phyloP scores from a whole-genome alignment of 2,329 filamentous ascomycete species.

The Rosellinia necatrix region DNA sequence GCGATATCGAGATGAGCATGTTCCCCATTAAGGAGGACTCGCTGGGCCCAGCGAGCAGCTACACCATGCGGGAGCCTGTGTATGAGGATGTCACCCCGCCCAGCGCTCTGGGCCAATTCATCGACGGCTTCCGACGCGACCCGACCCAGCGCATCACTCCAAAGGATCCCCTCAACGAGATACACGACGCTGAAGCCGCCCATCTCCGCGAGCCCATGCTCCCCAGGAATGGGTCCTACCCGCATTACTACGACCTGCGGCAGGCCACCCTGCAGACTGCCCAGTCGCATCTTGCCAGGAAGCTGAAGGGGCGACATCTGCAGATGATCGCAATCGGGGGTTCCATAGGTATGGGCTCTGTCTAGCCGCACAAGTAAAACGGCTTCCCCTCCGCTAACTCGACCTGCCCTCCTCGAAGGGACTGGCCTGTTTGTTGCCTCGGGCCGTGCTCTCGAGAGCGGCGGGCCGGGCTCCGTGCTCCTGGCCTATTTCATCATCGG shows the following conservation, averaged over 20 bases:
- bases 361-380: not conserved
- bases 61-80: constrained; percentile 56
- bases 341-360: constrained; percentile 69
- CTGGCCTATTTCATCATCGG: constrained; percentile 82
- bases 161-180: constrained; percentile 45
- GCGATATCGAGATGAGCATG: constrained; percentile 58
- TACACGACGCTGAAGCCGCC: constrained; percentile 38
- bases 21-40: constrained; percentile 64
- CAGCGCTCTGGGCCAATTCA: constrained; percentile 48
- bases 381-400: constrained; percentile 4
- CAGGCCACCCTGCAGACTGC: constrained; percentile 74
- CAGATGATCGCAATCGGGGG: constrained; percentile 98
- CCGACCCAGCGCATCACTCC: constrained; percentile 55
- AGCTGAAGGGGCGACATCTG: constrained; percentile 81
- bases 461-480: constrained; percentile 78
- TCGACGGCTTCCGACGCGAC: constrained; percentile 69
- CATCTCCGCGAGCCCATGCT: constrained; percentile 36
- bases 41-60: constrained; percentile 53
- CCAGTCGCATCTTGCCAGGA: constrained; percentile 73
- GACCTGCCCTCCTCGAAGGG: constrained; percentile 49
- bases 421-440: constrained; percentile 89
- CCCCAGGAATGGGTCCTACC: constrained; percentile 34
- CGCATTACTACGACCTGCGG: constrained; percentile 60
- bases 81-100: constrained; percentile 47
- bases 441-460: constrained; percentile 69